Evolutionary conservation across 176 grass and related monocot species (phyloP), one percentile per base, ranked within the genome.

Genomic region (Hsuehochloa calcarea): DNA sequence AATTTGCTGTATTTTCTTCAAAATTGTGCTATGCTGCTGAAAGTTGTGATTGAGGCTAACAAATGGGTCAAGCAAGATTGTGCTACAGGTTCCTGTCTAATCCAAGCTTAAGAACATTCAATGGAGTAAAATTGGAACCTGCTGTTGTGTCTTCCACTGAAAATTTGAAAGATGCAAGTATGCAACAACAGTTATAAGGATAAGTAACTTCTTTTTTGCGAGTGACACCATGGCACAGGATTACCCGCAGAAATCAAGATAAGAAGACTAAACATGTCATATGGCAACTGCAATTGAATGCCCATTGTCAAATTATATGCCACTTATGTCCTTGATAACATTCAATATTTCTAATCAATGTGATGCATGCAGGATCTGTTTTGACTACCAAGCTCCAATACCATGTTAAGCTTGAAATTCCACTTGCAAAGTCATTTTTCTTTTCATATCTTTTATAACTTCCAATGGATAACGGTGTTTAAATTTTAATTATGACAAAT

Each of bases 71-170:
- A 85, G 31, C 37, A 89, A 97, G 83, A 64, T 91, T 90, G 46
- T 90, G 79, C 56, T 93, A 91, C 92, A 94, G 92, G 95, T 91
- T 85, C 56, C 63, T 63, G 41, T 73, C 43, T 88, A 92, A 88
- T 65, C 68, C 73, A 70, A 68, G 82, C 50, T 80, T 82, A 85
- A 82, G 58, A 88, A 88, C 34, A 85, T 77, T 72, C 55, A 78
- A 64, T 11, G 82, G 88, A 85, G 91, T 87, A 85, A 90, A 89
- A 88, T 88, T 79, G 68, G 70, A 90, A 88, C 31, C 12, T 14
- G 23, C 67, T 79, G 87, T 70, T 79, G 63, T 65, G 56, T 45
- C 63, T 82, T 47, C 78, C 66, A 62, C 29, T 67, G 66, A 91
- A 86, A 83, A 47, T 68, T 20, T 62, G 80, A 79, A 55, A 22